Evolutionary conservation across 2,329 filamentous ascomycete genomes (phyloP).

Genomic region (Pestalotiopsis sp.): DNA sequence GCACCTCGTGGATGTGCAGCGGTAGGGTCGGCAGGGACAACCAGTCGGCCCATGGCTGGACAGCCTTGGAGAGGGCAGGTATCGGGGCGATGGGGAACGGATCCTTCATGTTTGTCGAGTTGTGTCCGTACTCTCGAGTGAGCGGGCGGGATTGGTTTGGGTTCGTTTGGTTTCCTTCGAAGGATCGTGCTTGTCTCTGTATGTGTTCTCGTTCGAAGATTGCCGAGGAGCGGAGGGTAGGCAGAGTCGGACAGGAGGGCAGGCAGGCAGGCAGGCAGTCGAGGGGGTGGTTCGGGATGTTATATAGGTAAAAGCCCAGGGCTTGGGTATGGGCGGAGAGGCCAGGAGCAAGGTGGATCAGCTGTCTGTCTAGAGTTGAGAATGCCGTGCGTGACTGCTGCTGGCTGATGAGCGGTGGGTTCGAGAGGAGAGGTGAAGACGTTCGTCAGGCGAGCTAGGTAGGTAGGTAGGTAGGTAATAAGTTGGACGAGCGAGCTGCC

Average conservation of each 20-base stretch:
- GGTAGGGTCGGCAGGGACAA: constrained; percentile 69
- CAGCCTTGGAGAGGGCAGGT: constrained; percentile 57
- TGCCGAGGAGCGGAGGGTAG: too few species aligned
- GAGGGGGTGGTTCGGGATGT: not conserved
- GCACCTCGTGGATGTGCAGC: constrained; percentile 77
- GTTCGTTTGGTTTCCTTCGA: not conserved
- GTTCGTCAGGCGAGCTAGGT: not conserved
- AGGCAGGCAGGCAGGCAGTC: not conserved
- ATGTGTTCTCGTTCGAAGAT: too few species aligned
- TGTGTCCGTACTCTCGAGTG: not conserved
- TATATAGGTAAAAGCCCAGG: not conserved
- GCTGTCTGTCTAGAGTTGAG: not conserved
- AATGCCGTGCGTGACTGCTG: not conserved
- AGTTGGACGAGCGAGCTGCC: not conserved
- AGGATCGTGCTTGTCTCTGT: too few species aligned
- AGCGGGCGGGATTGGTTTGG: not conserved
- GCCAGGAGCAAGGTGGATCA: not conserved
- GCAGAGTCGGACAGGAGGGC: too few species aligned
- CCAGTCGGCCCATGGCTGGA: constrained; percentile 67
- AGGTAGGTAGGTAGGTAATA: not conserved
- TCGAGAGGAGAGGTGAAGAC: not conserved
- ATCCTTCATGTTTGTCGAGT: constrained; percentile 63
- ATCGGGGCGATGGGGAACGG: constrained; percentile 68
- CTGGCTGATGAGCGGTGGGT: not conserved
- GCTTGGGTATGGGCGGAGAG: not conserved